Conservation (phyloP, 306 rosid species). For the Prunus mume region DNA sequence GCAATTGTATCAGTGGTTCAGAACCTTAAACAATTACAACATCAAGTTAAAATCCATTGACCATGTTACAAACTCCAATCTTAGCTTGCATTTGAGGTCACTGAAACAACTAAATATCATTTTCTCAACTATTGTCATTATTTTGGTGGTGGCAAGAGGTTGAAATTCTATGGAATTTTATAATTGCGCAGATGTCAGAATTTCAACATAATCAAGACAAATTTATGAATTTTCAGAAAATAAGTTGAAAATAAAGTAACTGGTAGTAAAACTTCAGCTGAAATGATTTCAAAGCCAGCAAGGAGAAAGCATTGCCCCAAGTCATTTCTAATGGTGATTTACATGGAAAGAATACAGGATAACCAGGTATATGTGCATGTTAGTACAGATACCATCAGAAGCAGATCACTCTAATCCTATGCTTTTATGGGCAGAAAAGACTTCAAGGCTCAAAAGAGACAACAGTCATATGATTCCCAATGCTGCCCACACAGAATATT, state of each 20-base stretch:
- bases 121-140: neutral
- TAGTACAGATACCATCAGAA: neutral
- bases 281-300: neutral
- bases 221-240: neutral
- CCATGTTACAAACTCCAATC: neutral
- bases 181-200: neutral
- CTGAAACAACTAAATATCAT: neutral
- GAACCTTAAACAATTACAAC: conserved; percentile 46
- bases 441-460: neutral
- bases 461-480: neutral
- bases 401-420: neutral
- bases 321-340: neutral
- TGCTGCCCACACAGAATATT: neutral
- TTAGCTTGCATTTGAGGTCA: neutral
- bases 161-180: too few species aligned
- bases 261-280: neutral
- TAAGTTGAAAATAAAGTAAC: neutral
- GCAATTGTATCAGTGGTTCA: conserved; percentile 75
- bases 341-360: neutral
- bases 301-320: neutral
- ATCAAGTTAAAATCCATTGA: neutral
- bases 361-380: neutral
- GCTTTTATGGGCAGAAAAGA: neutral
- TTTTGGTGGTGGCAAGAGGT: neutral
- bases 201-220: neutral